Percentiles rank a stretch among this genome's conserved stretches.
phyloP scores from a whole-genome alignment of 192 early-diverging fungal species.

The Coemansia aciculifera region DNA sequence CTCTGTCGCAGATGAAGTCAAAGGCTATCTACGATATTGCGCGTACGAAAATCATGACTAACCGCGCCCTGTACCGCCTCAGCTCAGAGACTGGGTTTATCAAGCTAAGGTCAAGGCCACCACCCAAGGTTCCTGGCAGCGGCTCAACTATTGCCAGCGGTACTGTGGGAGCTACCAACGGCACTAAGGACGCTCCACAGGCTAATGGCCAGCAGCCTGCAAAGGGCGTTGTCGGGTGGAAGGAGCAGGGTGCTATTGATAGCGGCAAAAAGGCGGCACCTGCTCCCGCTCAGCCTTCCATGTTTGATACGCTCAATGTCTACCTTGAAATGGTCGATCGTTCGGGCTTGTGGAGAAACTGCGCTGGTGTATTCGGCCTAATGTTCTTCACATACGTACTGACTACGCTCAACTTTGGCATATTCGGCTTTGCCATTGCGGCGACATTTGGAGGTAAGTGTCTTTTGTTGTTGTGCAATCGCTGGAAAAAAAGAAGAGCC shows the following conservation, averaged over 20 bases:
- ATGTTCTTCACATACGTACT: slow-evolving; percentile 55
- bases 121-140: slow-evolving; percentile 8
- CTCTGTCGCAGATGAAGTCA: slow-evolving; percentile 17
- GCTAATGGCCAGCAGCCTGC: not conserved
- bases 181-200: slow-evolving; percentile 5
- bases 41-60: slow-evolving; percentile 42
- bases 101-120: slow-evolving; percentile 45
- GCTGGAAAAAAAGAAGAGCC: not conserved
- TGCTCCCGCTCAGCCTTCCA: slow-evolving; percentile 30
- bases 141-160: slow-evolving; percentile 3
- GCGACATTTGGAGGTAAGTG: slow-evolving; percentile 57
- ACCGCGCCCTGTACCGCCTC: slow-evolving; percentile 41
- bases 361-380: slow-evolving; percentile 53
- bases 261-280: slow-evolving; percentile 50
- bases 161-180: not conserved
- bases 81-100: slow-evolving; percentile 51
- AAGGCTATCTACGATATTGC: slow-evolving; percentile 54
- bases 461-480: slow-evolving; percentile 11
- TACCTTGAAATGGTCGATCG: slow-evolving; percentile 55
- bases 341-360: slow-evolving; percentile 56
- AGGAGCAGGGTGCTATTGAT: slow-evolving; percentile 51
- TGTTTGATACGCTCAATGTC: slow-evolving; percentile 40
- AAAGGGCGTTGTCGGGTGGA: slow-evolving; percentile 46
- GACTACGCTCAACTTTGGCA: slow-evolving; percentile 49
- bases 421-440: slow-evolving; percentile 48